Evolutionary conservation across 2,329 filamentous ascomycete genomes (phyloP).

Genomic region (Gnomoniopsis smithogilvyi): DNA sequence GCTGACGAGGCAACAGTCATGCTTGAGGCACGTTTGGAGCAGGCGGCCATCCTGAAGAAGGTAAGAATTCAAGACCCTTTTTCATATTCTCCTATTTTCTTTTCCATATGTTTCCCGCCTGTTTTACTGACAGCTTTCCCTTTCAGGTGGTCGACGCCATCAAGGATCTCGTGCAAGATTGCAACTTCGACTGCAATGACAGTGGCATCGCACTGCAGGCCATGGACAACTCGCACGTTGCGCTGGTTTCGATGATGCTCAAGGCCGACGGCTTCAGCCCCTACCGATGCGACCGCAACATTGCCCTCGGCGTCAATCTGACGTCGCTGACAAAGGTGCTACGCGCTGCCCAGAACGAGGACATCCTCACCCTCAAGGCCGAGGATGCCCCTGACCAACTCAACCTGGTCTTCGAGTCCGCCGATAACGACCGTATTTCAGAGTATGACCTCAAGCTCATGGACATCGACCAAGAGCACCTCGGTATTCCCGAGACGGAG

Average conservation of each 20-base stretch:
- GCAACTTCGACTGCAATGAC: constrained; percentile 99
- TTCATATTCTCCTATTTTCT: too few species aligned
- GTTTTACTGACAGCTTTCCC: constrained; percentile 17
- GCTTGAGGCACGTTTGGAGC: constrained; percentile 97
- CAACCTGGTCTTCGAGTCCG: constrained; percentile 93
- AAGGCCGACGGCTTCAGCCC: constrained; percentile 92
- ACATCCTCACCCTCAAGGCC: constrained; percentile 93
- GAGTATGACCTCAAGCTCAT: constrained; percentile 99
- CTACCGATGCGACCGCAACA: constrained; percentile 98
- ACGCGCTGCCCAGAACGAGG: constrained; percentile 88
- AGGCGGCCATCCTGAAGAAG: constrained; percentile 94
- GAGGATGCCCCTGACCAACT: constrained; percentile 95
- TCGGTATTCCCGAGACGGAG: constrained; percentile 98
- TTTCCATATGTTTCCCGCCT: background rate
- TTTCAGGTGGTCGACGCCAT: constrained; percentile 91
- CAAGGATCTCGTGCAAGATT: constrained; percentile 98
- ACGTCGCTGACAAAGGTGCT: constrained; percentile 96
- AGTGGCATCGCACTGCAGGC: constrained; percentile 96
- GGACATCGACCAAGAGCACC: constrained; percentile 99
- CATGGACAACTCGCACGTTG: constrained; percentile 99
- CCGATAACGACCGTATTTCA: constrained; percentile 83
- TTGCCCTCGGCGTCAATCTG: constrained; percentile 96
- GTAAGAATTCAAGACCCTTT: constrained; percentile 46
- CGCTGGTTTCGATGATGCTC: constrained; percentile 97
- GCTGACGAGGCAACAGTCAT: constrained; percentile 45